Percentiles rank a stretch among this genome's conserved stretches.
Conservation (phyloP, 164 flowering plant genomes). For the Akebia trifoliata region DNA sequence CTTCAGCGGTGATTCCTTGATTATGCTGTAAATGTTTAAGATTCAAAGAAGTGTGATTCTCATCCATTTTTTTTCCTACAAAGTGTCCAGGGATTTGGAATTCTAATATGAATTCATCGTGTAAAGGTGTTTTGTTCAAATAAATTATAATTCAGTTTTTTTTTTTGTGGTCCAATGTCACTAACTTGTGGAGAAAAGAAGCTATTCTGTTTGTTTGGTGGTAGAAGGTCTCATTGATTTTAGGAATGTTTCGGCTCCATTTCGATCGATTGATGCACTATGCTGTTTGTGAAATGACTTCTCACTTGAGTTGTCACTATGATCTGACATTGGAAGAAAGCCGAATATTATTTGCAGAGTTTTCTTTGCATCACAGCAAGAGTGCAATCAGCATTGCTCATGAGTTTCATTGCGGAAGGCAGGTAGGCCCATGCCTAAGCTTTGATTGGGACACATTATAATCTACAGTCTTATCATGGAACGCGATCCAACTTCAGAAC, state of each 20-base stretch:
- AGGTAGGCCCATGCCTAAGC: constrained; percentile 28
- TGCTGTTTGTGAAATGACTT: no score
- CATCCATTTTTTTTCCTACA: no score
- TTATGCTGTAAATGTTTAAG: no score
- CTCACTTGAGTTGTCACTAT: constrained; percentile 84
- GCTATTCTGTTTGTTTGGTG: constrained; percentile 76
- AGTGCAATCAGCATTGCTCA: constrained; percentile 58
- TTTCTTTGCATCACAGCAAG: constrained; percentile 72
- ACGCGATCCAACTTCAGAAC: neutral
- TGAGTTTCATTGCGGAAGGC: constrained; percentile 66
- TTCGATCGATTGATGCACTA: constrained; percentile 93
- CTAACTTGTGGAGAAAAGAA: constrained; percentile 61
- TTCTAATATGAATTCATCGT: no score
- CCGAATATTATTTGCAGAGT: constrained; percentile 77
- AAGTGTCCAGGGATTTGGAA: no score
- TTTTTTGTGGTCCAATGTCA: no score
- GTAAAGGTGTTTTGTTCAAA: no score
- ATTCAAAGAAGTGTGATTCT: no score
- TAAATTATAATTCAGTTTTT: no score
- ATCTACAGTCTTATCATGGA: neutral
- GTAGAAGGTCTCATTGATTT: constrained; percentile 85
- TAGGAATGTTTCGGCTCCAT: constrained; percentile 86
- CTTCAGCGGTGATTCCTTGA: no score
- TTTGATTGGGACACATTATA: constrained; percentile 18
- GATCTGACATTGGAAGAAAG: constrained; percentile 66